Percentiles rank a stretch among this genome's conserved stretches.
Evolutionary conservation across 805 yeast species (phyloP).

Genomic region (Hanseniaspora vineae): DNA sequence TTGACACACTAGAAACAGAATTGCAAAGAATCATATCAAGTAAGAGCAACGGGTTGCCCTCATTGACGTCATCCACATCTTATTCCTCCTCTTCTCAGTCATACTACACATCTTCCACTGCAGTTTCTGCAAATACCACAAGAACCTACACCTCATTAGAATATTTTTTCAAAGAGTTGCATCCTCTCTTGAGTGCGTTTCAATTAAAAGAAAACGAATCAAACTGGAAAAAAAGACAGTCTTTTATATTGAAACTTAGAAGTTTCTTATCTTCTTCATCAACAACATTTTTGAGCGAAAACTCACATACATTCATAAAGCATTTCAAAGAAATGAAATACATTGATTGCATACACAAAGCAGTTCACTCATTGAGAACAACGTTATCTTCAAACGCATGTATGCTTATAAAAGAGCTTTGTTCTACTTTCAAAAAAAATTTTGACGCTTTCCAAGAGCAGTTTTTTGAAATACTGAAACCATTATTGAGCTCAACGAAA

Average conservation of each 20-base stretch:
- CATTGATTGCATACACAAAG: conserved; percentile 50
- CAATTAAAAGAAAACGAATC: conserved; percentile 69
- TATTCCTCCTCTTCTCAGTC: neutral
- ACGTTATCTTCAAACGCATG: conserved; percentile 68
- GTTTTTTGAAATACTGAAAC: conserved; percentile 21
- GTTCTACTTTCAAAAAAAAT: conserved; percentile 14
- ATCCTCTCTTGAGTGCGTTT: conserved; percentile 32
- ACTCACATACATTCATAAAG: conserved; percentile 26
- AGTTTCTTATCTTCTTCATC: conserved; percentile 11
- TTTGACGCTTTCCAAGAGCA: conserved; percentile 24
- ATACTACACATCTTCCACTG: neutral
- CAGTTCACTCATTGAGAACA: conserved; percentile 66
- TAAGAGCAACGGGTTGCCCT: neutral
- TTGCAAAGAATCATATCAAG: conserved; percentile 1
- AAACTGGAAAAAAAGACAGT: conserved; percentile 74
- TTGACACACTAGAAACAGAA: neutral
- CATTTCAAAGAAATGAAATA: conserved; percentile 27
- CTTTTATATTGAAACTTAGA: conserved; percentile 42
- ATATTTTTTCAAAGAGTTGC: conserved; percentile 17
- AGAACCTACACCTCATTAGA: conserved; percentile 7
- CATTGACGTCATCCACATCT: neutral
- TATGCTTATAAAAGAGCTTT: conserved; percentile 57
- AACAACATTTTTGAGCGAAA: conserved; percentile 12
- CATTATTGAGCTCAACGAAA: conserved; percentile 27
- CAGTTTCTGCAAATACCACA: neutral